These are phyloP conservation scores for Calamus simplicifolius DNA, from an alignment of 176 grass and related monocot genomes.

Conservation along the genomic window DNA sequence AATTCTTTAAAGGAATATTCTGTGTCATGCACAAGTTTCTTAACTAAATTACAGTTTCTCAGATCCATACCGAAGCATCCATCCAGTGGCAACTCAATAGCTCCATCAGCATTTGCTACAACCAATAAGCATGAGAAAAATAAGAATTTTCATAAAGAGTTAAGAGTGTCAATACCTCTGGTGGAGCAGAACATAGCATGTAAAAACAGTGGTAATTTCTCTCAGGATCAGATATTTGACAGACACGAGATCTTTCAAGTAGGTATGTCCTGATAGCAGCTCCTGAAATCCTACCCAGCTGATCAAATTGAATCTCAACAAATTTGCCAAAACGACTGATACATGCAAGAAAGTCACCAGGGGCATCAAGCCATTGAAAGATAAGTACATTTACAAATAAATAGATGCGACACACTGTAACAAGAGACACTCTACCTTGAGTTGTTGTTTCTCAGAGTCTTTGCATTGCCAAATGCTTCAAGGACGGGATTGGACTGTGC, in stretches of 20 bases:
- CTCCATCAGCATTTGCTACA: no score
- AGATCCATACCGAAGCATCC: no score
- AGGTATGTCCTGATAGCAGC: conserved; percentile 88
- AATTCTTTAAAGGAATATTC: no score
- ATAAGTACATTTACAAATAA: not conserved
- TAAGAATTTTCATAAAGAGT: not conserved
- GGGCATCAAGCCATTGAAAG: not conserved
- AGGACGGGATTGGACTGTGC: conserved; percentile 86
- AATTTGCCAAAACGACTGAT: conserved; percentile 86
- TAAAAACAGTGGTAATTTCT: conserved; percentile 95
- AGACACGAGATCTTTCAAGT: conserved; percentile 84
- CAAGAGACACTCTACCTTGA: conserved; percentile 46
- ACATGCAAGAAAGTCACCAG: not conserved
- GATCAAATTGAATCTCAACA: conserved; percentile 91
- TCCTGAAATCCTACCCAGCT: conserved; percentile 65
- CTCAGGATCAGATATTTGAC: conserved; percentile 92
- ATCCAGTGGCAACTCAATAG: no score
- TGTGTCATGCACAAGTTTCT: no score
- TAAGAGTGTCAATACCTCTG: conserved; percentile 41
- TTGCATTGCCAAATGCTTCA: conserved; percentile 93
- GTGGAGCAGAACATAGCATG: conserved; percentile 78
- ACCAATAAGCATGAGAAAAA: no score
- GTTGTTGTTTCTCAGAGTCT: conserved; percentile 92
- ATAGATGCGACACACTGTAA: conserved; percentile 1
- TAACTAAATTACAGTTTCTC: no score